These are phyloP conservation scores for Exutisphaerella laricina DNA, from an alignment of 2,329 filamentous ascomycete species.

Conservation along the genomic window DNA sequence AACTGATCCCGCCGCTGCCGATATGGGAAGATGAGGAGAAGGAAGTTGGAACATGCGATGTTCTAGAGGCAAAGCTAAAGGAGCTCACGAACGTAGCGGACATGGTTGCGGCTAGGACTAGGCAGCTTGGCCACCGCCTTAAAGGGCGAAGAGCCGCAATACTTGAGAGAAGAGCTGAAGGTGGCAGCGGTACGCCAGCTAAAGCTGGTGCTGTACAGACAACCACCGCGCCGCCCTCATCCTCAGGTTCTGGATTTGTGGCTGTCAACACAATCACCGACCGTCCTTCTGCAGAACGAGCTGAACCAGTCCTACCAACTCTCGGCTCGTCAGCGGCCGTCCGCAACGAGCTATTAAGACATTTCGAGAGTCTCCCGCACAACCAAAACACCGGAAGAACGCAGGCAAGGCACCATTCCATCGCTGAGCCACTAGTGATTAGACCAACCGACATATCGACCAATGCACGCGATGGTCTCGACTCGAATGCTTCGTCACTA, in stretches of 20 bases:
- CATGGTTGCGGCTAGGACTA: conserved; percentile 61
- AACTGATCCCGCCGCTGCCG: conserved; percentile 73
- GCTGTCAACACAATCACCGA: conserved; percentile 51
- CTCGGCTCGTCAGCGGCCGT: conserved; percentile 48
- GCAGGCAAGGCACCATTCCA: conserved; percentile 24
- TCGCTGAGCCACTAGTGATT: conserved; percentile 5
- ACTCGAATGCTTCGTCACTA: conserved; percentile 28
- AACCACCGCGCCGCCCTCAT: conserved; percentile 27
- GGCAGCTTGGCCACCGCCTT: conserved; percentile 75
- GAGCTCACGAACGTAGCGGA: conserved; percentile 76
- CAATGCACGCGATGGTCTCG: conserved; percentile 14
- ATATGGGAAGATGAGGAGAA: conserved; percentile 82
- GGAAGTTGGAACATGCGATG: conserved; percentile 76
- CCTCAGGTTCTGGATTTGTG: conserved; percentile 45
- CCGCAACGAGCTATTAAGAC: conserved; percentile 56
- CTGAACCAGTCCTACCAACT: conserved; percentile 31
- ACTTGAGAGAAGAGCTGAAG: conserved; percentile 53
- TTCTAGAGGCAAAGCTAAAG: conserved; percentile 70
- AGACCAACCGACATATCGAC: conserved; percentile 5
- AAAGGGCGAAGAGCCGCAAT: conserved; percentile 71
- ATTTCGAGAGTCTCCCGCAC: conserved; percentile 57
- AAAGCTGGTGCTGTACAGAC: conserved; percentile 29
- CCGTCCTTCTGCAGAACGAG: conserved; percentile 1
- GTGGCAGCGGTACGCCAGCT: conserved; percentile 33
- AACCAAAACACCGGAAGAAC: conserved; percentile 34